Conservation (phyloP, 2,329 filamentous ascomycete species). For the Curvularia lunata region DNA sequence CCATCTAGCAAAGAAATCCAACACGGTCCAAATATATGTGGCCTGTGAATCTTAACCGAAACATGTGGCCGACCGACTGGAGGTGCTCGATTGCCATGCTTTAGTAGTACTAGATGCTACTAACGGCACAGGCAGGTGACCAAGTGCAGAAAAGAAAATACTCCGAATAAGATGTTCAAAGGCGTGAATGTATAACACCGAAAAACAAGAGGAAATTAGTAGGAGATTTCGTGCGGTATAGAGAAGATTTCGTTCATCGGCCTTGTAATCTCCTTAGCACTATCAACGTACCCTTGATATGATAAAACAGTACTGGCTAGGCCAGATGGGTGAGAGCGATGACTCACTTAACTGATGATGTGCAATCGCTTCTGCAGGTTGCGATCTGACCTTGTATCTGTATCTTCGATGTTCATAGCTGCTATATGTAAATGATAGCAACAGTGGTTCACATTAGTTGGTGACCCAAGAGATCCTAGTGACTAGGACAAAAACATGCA, state of each 20-base stretch:
- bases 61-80: neutral
- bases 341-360: neutral
- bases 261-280: neutral
- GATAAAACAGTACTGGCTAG: neutral
- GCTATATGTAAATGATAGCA: neutral
- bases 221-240: neutral
- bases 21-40: neutral
- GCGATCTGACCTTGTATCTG: neutral
- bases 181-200: neutral
- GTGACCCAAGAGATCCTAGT: neutral
- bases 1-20: neutral
- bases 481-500: neutral
- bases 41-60: neutral
- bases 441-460: neutral
- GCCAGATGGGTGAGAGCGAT: neutral
- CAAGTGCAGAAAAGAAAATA: neutral
- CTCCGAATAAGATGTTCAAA: neutral
- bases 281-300: constrained; percentile 1
- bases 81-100: neutral
- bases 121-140: neutral
- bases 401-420: neutral
- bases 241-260: neutral
- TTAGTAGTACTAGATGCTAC: neutral
- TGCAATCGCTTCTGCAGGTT: neutral
- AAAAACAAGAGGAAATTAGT: neutral